phyloP scores from a whole-genome alignment of 163 green algal genomes.

The Coccomyxa subellipsoidea region DNA sequence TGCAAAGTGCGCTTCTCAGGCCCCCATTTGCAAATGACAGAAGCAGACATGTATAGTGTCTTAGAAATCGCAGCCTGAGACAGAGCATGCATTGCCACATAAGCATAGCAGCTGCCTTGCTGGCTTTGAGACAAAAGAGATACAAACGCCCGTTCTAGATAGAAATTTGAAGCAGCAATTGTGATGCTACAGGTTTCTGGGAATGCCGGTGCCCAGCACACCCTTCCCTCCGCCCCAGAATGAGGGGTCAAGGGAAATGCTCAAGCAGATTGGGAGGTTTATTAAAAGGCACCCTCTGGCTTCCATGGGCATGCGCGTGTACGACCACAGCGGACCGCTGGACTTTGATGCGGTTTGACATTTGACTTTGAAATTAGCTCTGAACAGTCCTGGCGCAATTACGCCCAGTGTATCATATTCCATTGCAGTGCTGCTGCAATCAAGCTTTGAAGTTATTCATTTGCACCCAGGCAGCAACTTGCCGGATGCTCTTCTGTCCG shows the following conservation, averaged over 20 bases:
- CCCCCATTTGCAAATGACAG: background rate
- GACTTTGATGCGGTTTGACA: background rate
- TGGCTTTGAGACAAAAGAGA: background rate
- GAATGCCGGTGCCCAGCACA: background rate
- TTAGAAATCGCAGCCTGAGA: too few species aligned
- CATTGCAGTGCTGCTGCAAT: too few species aligned
- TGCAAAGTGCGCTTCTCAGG: background rate
- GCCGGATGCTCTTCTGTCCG: too few species aligned
- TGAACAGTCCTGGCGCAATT: too few species aligned
- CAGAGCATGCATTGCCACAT: too few species aligned
- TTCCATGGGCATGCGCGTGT: background rate
- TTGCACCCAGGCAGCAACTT: too few species aligned
- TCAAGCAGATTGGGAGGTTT: background rate
- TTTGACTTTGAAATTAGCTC: background rate
- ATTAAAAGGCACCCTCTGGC: background rate
- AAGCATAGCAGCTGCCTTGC: background rate
- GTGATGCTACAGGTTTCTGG: background rate
- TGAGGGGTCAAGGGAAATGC: background rate
- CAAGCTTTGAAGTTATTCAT: too few species aligned
- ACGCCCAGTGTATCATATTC: too few species aligned
- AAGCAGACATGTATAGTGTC: too few species aligned
- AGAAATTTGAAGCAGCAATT: too few species aligned
- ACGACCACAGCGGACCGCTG: background rate
- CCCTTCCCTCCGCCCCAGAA: constrained; percentile 8
- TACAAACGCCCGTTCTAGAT: background rate